Conservation (phyloP, 2,329 filamentous ascomycete genomes). For the Aspergillus sp. region DNA sequence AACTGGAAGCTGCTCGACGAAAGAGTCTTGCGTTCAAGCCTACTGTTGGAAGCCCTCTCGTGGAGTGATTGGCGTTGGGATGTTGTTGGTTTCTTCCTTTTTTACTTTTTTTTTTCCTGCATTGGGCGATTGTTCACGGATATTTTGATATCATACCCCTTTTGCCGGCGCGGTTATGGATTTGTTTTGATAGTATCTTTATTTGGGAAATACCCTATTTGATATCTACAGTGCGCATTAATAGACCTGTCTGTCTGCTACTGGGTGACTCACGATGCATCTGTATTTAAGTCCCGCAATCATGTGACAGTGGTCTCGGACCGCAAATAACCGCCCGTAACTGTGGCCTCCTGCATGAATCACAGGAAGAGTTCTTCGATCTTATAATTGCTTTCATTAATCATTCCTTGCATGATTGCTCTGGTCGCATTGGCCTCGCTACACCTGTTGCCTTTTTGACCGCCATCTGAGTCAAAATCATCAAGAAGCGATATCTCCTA, state of each 20-base stretch:
- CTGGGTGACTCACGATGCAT: background rate
- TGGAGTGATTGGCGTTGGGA: constrained; percentile 6
- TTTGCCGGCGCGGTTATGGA: background rate
- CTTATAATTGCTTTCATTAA: background rate
- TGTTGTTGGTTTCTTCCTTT: background rate
- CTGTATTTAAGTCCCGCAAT: background rate
- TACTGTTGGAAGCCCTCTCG: constrained; percentile 5
- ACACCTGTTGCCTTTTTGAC: background rate
- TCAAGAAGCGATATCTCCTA: background rate
- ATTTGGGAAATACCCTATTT: background rate
- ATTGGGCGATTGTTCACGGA: background rate
- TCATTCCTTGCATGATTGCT: background rate
- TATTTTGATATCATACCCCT: constrained; percentile 2
- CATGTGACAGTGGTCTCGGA: background rate
- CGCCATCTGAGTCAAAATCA: background rate
- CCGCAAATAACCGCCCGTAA: background rate
- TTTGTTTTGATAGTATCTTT: background rate
- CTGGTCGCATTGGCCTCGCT: background rate
- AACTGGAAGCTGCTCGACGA: constrained; percentile 68
- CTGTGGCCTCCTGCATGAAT: background rate
- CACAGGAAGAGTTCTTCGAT: background rate
- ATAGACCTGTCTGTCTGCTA: background rate
- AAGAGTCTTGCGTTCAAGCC: constrained; percentile 57
- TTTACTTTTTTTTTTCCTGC: background rate
- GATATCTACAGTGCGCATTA: background rate